These are phyloP conservation scores for Setaria italica DNA, from an alignment of 202 grass and related monocot genomes.

Conservation along the genomic window DNA sequence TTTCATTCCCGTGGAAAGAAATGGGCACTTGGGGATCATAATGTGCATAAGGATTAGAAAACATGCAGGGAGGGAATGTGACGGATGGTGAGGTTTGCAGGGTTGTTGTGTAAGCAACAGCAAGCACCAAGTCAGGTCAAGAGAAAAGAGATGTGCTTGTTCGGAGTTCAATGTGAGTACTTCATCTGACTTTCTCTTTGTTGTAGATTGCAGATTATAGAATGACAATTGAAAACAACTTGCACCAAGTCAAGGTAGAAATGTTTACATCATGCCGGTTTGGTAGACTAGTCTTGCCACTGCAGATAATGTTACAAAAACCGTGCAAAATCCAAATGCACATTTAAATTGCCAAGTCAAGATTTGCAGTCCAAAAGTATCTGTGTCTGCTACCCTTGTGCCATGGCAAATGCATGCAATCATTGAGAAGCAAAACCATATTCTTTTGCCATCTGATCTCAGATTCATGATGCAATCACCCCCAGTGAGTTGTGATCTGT, in stretches of 20 bases:
- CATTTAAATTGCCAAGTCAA: slow-evolving; percentile 39
- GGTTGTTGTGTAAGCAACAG: slow-evolving; percentile 30
- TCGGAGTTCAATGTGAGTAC: slow-evolving; percentile 13
- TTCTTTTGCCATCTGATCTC: slow-evolving; percentile 28
- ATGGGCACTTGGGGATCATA: not conserved
- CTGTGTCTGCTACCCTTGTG: not conserved
- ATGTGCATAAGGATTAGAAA: not conserved
- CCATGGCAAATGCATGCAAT: slow-evolving; percentile 22
- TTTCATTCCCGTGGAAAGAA: not conserved
- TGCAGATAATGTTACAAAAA: not conserved
- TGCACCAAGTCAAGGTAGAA: slow-evolving; percentile 30
- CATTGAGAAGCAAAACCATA: slow-evolving; percentile 16
- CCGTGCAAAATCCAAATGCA: slow-evolving; percentile 24
- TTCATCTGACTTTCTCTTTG: slow-evolving; percentile 26
- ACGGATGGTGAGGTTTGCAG: slow-evolving; percentile 25
- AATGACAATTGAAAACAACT: slow-evolving; percentile 14
- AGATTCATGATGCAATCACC: slow-evolving; percentile 40
- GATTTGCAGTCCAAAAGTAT: slow-evolving; percentile 15
- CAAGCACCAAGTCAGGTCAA: slow-evolving; percentile 29
- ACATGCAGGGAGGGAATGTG: not conserved
- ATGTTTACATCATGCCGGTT: slow-evolving; percentile 17
- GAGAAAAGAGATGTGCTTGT: not conserved
- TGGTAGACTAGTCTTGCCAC: slow-evolving; percentile 2
- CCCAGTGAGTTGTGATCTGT: not conserved
- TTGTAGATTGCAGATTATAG: slow-evolving; percentile 18